Conservation (phyloP, 2,329 filamentous ascomycete genomes). For the Knoxdaviesia capensis region DNA sequence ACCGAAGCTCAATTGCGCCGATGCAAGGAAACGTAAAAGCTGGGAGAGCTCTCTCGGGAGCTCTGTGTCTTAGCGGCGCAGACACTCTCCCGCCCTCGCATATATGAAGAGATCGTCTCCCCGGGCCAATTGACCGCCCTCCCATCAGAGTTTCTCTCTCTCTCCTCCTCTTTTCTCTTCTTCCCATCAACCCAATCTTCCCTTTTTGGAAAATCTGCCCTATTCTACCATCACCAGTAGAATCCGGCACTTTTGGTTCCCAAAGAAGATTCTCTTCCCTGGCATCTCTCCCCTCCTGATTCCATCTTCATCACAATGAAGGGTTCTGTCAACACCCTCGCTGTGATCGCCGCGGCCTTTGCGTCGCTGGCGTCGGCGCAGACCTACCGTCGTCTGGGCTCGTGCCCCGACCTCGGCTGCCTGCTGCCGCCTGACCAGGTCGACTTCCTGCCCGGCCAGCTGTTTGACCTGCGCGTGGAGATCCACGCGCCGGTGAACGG, state of each 20-base stretch:
- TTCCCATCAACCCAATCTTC: neutral
- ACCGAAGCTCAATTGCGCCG: too few relatives aligned
- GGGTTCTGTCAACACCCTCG: too few relatives aligned
- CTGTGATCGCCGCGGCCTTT: neutral
- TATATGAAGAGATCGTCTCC: too few relatives aligned
- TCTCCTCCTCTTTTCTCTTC: neutral
- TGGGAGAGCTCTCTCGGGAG: too few relatives aligned
- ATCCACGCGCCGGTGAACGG: slow-evolving; percentile 68
- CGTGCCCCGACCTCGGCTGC: slow-evolving; percentile 37
- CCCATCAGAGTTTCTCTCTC: neutral
- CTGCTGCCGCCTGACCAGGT: slow-evolving; percentile 43
- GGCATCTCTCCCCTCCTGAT: too few relatives aligned
- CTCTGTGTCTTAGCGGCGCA: too few relatives aligned
- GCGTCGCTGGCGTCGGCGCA: slow-evolving; percentile 20
- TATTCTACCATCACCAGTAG: too few relatives aligned
- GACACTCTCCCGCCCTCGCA: too few relatives aligned
- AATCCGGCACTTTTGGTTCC: too few relatives aligned
- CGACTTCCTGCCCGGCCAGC: slow-evolving; percentile 68
- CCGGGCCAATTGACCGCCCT: neutral
- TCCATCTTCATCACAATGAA: too few relatives aligned
- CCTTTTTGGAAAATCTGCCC: neutral
- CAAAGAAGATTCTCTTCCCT: too few relatives aligned
- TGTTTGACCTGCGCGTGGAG: slow-evolving; percentile 68
- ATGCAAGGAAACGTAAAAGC: too few relatives aligned
- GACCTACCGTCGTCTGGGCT: slow-evolving; percentile 38